phyloP scores from a whole-genome alignment of 2,329 filamentous ascomycete species.

The Knoxdaviesia capensis region DNA sequence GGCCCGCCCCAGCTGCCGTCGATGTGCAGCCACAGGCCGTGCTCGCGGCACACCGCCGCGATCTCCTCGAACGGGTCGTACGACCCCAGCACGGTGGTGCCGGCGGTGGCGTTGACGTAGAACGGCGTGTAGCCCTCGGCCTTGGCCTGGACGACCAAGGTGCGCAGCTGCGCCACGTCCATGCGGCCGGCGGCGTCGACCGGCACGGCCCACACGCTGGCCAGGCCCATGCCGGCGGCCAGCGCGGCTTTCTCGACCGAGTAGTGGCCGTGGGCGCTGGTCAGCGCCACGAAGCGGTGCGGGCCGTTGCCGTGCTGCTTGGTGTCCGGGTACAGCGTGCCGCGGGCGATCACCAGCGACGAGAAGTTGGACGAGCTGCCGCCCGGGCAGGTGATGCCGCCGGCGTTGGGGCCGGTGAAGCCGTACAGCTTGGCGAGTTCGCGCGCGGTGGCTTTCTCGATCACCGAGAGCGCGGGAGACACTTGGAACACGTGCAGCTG shows the following conservation, averaged over 20 bases:
- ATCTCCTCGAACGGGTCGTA: constrained; percentile 65
- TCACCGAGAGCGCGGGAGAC: constrained; percentile 67
- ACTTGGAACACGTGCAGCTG: constrained; percentile 82
- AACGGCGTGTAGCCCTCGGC: constrained; percentile 59
- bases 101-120: constrained; percentile 89
- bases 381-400: constrained; percentile 63
- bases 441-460: constrained; percentile 67
- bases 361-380: constrained; percentile 72
- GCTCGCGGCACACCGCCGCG: constrained; percentile 44
- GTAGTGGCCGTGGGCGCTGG: constrained; percentile 80
- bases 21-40: constrained; percentile 78
- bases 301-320: constrained; percentile 51
- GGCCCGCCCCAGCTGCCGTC: constrained; percentile 84
- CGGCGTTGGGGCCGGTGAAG: constrained; percentile 45
- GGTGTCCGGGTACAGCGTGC: constrained; percentile 61
- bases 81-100: constrained; percentile 79
- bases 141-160: constrained; percentile 39
- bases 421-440: constrained; percentile 61
- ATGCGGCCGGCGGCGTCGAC: constrained; percentile 58
- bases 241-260: constrained; percentile 89
- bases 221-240: constrained; percentile 64
- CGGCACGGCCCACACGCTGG: constrained; percentile 51
- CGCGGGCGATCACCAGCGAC: constrained; percentile 72
- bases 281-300: constrained; percentile 63
- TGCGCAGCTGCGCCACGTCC: constrained; percentile 42